Base-by-base conservation (phyloP, 1,139 yeast genomes). In the Lodderomyces jiufengensis region DNA sequence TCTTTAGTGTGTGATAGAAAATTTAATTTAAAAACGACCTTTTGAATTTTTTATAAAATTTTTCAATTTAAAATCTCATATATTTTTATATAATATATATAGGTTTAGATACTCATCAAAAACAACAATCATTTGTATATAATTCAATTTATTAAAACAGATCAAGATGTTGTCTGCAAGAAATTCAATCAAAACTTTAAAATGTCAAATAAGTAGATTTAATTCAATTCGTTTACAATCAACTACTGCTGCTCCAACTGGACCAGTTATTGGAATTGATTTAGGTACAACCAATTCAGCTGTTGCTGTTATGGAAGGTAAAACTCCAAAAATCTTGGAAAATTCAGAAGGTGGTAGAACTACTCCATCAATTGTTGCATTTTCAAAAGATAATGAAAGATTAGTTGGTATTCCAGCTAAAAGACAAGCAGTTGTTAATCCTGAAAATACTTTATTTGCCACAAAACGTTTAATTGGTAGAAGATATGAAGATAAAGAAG, bases 231-330 rank as follows among this genome's bases (percentile, higher is more conserved):
- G 83, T 73, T 66, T 66, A 65, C 73, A 74, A 61, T 66, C 76
- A 37, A 67, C 73, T 9, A 27, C 37, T 40, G 67, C 65, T 62
- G 74, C 70, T 56, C 83, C 61, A 53, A 70, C 70, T 53, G 88
- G 88, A 40, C 76, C 90, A 55, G 97, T 92, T 43, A 90, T 92
- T 59, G 98, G 98, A 76, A 90, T 92, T 61, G 98, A 92, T 73
- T 78, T 92, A 65, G 98, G 98, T 73, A 92, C 97, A 66, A 92
- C 97, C 68, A 92, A 92, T 80, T 92, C 98, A 40, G 97, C 98
- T 43, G 98, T 92, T 48, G 98, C 98, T 45, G 73, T 92, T 49
- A 90, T 92, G 60, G 60, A 55, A 46, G 98, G 98, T 63, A 85
- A 87, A 70, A 70, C 83, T 43, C 97, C 98, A 55, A 87, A 87